A percentile compares a stretch with the other conserved stretches of the same genome.
Evolutionary conservation across 2,329 filamentous ascomycete species (phyloP).

Genomic region (Incumbomyces lentus): DNA sequence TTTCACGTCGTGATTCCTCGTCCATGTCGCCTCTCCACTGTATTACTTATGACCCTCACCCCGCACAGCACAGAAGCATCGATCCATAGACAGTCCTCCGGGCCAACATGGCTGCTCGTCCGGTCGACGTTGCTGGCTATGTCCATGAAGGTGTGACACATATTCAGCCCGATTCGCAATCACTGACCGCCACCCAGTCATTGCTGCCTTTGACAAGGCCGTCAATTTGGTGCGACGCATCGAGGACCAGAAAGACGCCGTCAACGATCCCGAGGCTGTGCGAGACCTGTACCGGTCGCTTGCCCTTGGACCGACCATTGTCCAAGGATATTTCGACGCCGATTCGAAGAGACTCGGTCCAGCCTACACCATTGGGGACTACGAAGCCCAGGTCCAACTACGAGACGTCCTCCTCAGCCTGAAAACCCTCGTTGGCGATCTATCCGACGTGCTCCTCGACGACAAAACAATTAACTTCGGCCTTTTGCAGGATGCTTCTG

Average conservation of each 20-base stretch:
- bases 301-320: constrained; percentile 24
- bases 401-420: constrained; percentile 31
- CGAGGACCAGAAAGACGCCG: constrained; percentile 14
- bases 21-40: too few relatives aligned
- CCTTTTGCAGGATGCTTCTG: constrained; percentile 27
- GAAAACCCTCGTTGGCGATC: constrained; percentile 27
- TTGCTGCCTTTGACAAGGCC: constrained; percentile 26
- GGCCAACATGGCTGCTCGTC: constrained; percentile 1
- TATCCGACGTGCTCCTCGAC: constrained; percentile 25
- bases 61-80: too few relatives aligned
- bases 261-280: constrained; percentile 12
- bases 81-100: too few relatives aligned
- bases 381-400: constrained; percentile 28
- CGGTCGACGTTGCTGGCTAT: neutral
- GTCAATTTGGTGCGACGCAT: constrained; percentile 24
- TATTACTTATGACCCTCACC: too few relatives aligned
- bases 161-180: neutral
- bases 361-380: constrained; percentile 28
- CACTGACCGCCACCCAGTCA: constrained; percentile 18
- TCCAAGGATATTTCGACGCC: constrained; percentile 29
- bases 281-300: constrained; percentile 29
- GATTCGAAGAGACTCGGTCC: constrained; percentile 27
- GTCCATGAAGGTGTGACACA: constrained; percentile 4
- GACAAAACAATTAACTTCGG: constrained; percentile 25
- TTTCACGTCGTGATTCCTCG: too few relatives aligned